Conservation (phyloP, 345 rosid species). For the Acer campestre region DNA sequence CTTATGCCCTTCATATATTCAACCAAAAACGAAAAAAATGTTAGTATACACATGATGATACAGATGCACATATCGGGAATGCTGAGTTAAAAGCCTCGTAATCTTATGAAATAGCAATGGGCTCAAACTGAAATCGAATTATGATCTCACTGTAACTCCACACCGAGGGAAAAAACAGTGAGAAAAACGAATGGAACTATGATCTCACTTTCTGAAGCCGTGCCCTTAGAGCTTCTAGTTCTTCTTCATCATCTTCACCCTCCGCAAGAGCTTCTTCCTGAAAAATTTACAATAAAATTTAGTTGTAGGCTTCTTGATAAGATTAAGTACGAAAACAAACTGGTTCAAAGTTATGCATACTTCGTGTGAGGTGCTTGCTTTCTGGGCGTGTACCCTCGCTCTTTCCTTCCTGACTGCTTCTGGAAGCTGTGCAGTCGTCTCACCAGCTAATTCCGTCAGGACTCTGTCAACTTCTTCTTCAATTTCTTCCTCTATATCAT, state of each 20-base stretch:
- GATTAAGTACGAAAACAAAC: not conserved
- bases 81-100: not conserved
- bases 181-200: conserved; percentile 7
- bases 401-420: conserved; percentile 41
- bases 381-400: conserved; percentile 15
- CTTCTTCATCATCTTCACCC: conserved; percentile 50
- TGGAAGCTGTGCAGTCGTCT: conserved; percentile 50
- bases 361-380: conserved; percentile 32
- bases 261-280: conserved; percentile 47
- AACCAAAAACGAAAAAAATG: not conserved
- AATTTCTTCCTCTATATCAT: conserved; percentile 52
- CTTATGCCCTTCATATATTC: not conserved
- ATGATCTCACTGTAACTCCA: not conserved
- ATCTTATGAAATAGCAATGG: not conserved
- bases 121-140: not conserved
- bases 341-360: conserved; percentile 13
- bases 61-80: not conserved
- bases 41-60: no score
- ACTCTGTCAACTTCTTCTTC: conserved; percentile 57
- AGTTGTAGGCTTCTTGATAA: not conserved
- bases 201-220: conserved; percentile 48
- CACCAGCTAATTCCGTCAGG: conserved; percentile 52
- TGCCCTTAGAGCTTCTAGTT: conserved; percentile 47
- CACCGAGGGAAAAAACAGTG: not conserved
- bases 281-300: not conserved